phyloP scores from a whole-genome alignment of 1,139 yeast genomes.

The Kluyveromyces marxianus region DNA sequence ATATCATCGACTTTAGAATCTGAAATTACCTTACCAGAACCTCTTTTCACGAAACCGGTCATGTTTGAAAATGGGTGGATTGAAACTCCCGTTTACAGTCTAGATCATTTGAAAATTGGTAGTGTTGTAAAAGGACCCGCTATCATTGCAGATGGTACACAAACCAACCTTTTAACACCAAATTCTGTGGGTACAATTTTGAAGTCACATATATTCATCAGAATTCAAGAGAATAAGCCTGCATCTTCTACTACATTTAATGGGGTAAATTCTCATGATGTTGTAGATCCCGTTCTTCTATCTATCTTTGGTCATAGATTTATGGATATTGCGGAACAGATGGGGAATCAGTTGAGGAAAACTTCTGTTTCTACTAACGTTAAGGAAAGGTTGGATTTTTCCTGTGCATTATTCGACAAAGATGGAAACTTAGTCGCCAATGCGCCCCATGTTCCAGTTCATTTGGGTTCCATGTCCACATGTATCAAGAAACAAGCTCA shows the following conservation, averaged over 20 bases:
- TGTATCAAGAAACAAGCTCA: slow-evolving; percentile 66
- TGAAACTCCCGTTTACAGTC: slow-evolving; percentile 44
- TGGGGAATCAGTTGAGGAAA: slow-evolving; percentile 75
- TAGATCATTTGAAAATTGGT: slow-evolving; percentile 49
- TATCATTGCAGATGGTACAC: slow-evolving; percentile 76
- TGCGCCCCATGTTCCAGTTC: slow-evolving; percentile 87
- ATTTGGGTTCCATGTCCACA: slow-evolving; percentile 80
- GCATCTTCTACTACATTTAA: slow-evolving; percentile 14
- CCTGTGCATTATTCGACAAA: slow-evolving; percentile 73
- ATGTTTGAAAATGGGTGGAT: slow-evolving; percentile 46
- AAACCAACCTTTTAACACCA: slow-evolving; percentile 77
- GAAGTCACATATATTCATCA: slow-evolving; percentile 49
- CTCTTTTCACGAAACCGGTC: slow-evolving; percentile 30
- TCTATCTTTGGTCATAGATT: slow-evolving; percentile 78
- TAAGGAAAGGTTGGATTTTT: slow-evolving; percentile 75
- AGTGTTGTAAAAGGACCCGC: slow-evolving; percentile 64
- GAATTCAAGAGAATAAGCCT: slow-evolving; percentile 30
- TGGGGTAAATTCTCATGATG: slow-evolving; percentile 31
- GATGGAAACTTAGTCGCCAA: slow-evolving; percentile 75
- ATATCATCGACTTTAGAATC: too few species aligned
- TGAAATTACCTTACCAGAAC: slow-evolving; percentile 4
- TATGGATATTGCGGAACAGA: slow-evolving; percentile 85
- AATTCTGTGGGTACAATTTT: slow-evolving; percentile 55
- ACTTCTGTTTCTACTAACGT: slow-evolving; percentile 82
- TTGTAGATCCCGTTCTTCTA: slow-evolving; percentile 58